A percentile compares a stretch with the other conserved stretches of the same genome.
Conservation (phyloP, 768 basidiomycete species). For the Mycena filopes region DNA sequence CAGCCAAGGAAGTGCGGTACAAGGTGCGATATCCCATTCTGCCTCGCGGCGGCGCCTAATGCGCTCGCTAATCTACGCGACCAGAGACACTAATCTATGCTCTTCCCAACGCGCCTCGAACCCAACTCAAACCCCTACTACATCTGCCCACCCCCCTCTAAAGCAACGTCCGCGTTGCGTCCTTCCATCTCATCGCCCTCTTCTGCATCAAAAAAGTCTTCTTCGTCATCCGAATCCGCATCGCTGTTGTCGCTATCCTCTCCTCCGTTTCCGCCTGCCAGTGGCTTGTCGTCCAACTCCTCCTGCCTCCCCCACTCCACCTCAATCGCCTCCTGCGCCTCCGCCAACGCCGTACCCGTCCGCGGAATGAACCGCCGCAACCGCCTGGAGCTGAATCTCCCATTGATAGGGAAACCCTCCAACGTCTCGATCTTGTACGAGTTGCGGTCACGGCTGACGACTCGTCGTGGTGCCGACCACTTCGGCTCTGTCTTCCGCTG, state of each 20-base stretch:
- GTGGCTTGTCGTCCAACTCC: too few relatives aligned
- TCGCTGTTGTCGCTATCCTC: too few relatives aligned
- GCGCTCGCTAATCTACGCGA: too few relatives aligned
- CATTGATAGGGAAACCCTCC: slow-evolving; percentile 28
- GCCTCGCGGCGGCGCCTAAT: too few relatives aligned
- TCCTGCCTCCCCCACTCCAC: slow-evolving; percentile 15
- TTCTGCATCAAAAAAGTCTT: too few relatives aligned
- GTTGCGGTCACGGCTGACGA: slow-evolving; percentile 28
- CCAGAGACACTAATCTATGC: slow-evolving; percentile 1
- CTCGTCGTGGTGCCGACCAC: slow-evolving; percentile 39
- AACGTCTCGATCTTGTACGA: slow-evolving; percentile 35
- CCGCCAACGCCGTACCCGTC: slow-evolving; percentile 22
- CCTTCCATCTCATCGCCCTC: neutral
- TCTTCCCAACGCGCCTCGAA: too few relatives aligned
- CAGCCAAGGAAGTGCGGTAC: too few relatives aligned
- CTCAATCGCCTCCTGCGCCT: slow-evolving; percentile 6
- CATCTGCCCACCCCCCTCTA: slow-evolving; percentile 11
- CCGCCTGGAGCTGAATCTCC: slow-evolving; percentile 23
- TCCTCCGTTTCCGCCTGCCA: too few relatives aligned
- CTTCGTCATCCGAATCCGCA: too few relatives aligned
- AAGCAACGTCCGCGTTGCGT: slow-evolving; percentile 11
- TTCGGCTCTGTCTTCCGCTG: slow-evolving; percentile 38
- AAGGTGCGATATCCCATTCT: too few relatives aligned
- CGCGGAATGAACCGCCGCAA: slow-evolving; percentile 33
- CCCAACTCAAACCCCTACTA: too few relatives aligned